These are phyloP conservation scores for Lactarius sp. DNA, from an alignment of 768 basidiomycete species.

Conservation along the genomic window DNA sequence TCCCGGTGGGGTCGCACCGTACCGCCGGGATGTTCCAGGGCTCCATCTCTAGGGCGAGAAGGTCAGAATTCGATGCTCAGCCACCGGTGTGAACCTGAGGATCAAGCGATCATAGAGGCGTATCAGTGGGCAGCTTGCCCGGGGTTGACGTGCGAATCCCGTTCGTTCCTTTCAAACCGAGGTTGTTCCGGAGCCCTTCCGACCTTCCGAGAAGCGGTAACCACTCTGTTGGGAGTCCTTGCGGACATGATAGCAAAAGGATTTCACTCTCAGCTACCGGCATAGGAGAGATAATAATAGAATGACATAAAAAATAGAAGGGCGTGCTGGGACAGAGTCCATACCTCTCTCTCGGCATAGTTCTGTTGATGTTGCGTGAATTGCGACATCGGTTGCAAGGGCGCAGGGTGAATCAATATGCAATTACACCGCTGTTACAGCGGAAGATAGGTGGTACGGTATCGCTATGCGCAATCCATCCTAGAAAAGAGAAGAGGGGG, in stretches of 20 bases:
- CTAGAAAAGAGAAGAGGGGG: background rate
- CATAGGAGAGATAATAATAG: background rate
- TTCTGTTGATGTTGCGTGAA: background rate
- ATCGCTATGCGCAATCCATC: constrained; percentile 21
- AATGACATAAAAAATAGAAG: background rate
- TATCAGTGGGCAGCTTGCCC: background rate
- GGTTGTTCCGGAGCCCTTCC: background rate
- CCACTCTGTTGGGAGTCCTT: background rate
- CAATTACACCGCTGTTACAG: constrained; percentile 13
- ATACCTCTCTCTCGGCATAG: background rate
- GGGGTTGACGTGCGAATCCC: too few relatives aligned
- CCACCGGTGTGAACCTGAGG: background rate
- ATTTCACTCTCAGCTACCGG: background rate
- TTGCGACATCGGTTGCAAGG: background rate
- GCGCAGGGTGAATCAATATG: constrained; percentile 4
- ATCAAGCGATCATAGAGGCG: background rate
- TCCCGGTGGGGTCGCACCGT: too few relatives aligned
- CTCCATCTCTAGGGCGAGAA: too few relatives aligned
- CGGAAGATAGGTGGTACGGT: constrained; percentile 7
- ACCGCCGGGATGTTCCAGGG: too few relatives aligned
- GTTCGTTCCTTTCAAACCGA: background rate
- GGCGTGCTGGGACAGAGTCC: background rate
- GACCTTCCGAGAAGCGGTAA: background rate
- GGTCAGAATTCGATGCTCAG: background rate
- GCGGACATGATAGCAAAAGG: background rate